Evolutionary conservation across 306 rosid species (phyloP).

Genomic region (Lablab purpureus): DNA sequence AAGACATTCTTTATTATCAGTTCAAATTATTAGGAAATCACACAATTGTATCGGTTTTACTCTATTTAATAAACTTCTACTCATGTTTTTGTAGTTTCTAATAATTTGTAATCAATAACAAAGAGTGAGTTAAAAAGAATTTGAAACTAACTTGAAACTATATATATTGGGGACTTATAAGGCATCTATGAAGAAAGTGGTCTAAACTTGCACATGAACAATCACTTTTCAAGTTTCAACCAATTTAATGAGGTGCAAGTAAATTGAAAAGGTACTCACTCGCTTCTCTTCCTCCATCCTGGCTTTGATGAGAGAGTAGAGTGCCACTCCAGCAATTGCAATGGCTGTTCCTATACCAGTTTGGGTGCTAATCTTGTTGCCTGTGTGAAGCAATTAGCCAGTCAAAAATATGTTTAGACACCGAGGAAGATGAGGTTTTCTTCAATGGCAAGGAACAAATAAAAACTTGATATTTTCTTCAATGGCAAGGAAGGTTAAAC

Average conservation of each 20-base stretch:
- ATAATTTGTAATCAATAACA: neutral
- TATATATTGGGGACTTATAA: neutral
- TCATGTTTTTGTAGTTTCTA: neutral
- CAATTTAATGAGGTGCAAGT: slow-evolving; percentile 9
- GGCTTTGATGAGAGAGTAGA: slow-evolving; percentile 88
- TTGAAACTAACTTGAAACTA: neutral
- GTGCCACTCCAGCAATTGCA: slow-evolving; percentile 94
- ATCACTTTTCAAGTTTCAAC: neutral
- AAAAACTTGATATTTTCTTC: neutral
- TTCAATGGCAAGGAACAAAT: neutral
- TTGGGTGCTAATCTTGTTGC: slow-evolving; percentile 94
- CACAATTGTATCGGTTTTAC: neutral
- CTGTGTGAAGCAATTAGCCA: slow-evolving; percentile 51
- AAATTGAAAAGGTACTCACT: slow-evolving; percentile 60
- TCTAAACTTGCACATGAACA: neutral
- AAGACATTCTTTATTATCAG: neutral
- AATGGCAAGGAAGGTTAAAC: neutral
- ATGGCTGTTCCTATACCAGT: slow-evolving; percentile 91
- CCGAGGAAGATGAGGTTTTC: slow-evolving; percentile 4
- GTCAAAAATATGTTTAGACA: slow-evolving; percentile 19
- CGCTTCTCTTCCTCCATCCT: slow-evolving; percentile 92
- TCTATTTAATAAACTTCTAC: neutral
- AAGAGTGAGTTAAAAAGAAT: too few relatives aligned
- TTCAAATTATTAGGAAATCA: neutral
- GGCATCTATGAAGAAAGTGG: neutral